Base-by-base conservation (phyloP, 768 basidiomycete genomes). In the Rhodosporidiobolus sp. region DNA sequence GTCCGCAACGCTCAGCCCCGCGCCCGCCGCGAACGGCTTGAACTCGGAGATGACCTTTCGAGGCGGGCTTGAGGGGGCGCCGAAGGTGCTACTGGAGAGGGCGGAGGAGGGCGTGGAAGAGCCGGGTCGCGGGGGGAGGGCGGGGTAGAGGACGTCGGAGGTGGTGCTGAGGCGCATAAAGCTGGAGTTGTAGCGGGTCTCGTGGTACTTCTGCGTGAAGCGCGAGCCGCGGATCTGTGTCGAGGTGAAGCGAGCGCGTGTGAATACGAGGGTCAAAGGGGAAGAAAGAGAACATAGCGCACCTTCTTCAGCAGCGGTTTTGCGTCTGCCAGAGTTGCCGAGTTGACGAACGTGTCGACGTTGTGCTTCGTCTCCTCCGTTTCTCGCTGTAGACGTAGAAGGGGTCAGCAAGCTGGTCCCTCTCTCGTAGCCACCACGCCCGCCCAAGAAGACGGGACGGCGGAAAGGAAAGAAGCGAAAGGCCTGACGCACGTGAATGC, bases 161-260 rank as follows among this genome's bases (percentile, higher is more conserved):
- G 74, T 20, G 82, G 78, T 1, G 79, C 79, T 14, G 77, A 70
- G 26, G 78, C 67, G 55, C 79, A 82, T 78, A 81, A 75, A 19
- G 82, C 76, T 45, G 77, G 78, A 55, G 84, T 79, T 53, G 81
- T 81, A 82, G 54, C 81, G 80, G 22, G 80, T 87, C 76, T 88
- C 86, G 35, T 94, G 86, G 81, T 97, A 98, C 81, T 95, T 94
- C 76, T 98, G 94, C 28, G 95, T 97, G 83, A 97, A 95, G 6
- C 95, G 90, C 53, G 92, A 91, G n/a, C 92, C 92, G 60, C 89
- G 88, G 58, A 96, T 90, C 94, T 96, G 79, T 14, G n/a, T 2
- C 26, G 30, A 30, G 32, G 19, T 30, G n/a, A 30, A 45, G n/a
- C 46, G 46, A n/a, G 30, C 14, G 53, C 22, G 8, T 46, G 35